Conservation (phyloP, 75 land plant genomes). For the Cunninghamia lanceolata region DNA sequence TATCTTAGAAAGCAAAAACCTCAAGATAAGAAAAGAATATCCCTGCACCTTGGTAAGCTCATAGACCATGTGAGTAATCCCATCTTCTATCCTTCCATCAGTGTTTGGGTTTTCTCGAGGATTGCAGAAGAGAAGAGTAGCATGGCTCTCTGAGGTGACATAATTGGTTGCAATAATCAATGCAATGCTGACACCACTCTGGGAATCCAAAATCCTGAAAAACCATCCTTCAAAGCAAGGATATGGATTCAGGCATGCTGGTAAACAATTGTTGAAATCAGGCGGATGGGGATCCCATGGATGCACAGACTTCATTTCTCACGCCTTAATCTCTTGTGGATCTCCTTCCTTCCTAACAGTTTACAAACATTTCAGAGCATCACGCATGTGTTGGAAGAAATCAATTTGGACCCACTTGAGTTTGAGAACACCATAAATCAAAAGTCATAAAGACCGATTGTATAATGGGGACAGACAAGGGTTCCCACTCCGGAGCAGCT, state of each 20-base stretch:
- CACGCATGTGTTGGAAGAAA: too few species aligned
- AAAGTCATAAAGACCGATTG: too few species aligned
- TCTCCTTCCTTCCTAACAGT: background rate
- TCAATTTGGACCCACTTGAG: too few species aligned
- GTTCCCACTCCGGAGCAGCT: too few species aligned
- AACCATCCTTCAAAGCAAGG: constrained; percentile 51
- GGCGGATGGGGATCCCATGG: constrained; percentile 44
- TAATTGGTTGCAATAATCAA: constrained; percentile 44
- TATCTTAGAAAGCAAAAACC: background rate
- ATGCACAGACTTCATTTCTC: constrained; percentile 12
- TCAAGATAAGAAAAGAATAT: background rate
- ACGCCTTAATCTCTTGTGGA: background rate
- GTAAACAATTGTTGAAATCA: constrained; percentile 21
- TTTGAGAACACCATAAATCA: too few species aligned
- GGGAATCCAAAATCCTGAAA: constrained; percentile 15
- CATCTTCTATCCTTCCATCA: background rate
- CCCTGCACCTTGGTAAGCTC: background rate
- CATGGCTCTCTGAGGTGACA: constrained; percentile 39
- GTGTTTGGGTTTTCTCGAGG: background rate
- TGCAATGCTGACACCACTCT: constrained; percentile 22
- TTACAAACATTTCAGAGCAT: too few species aligned
- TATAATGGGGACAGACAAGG: too few species aligned
- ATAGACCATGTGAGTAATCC: background rate
- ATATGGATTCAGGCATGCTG: constrained; percentile 24
- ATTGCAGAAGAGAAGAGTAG: constrained; percentile 24